These are phyloP conservation scores for Imleria badia DNA, from an alignment of 768 basidiomycete genomes.

Conservation along the genomic window DNA sequence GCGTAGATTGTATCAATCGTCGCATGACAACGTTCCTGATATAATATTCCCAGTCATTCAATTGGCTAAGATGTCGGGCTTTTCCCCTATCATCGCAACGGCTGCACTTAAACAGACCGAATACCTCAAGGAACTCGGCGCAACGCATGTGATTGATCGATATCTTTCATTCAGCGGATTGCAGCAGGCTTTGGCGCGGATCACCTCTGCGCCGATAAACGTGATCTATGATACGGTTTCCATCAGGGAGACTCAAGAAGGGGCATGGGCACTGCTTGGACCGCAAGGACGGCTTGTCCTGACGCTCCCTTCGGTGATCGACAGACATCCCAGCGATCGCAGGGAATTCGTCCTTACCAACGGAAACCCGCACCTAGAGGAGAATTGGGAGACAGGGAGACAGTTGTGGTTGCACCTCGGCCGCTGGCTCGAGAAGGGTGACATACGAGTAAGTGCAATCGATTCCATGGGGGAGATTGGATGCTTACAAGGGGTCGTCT, in stretches of 20 bases:
- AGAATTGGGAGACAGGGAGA: constrained; percentile 35
- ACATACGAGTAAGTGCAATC: constrained; percentile 28
- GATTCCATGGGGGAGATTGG: neutral
- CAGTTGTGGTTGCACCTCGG: constrained; percentile 30
- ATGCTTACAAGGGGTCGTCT: neutral
- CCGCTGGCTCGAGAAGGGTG: constrained; percentile 32
- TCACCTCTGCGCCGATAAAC: constrained; percentile 35
- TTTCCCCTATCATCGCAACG: constrained; percentile 35
- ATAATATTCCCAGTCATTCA: constrained; percentile 34
- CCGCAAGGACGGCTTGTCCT: constrained; percentile 38
- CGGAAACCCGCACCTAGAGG: constrained; percentile 33
- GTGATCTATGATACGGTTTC: constrained; percentile 42
- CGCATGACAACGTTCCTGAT: constrained; percentile 16
- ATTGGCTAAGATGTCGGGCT: constrained; percentile 41
- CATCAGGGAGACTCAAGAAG: constrained; percentile 38
- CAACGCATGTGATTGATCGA: constrained; percentile 37
- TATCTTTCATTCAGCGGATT: constrained; percentile 29
- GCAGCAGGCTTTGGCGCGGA: constrained; percentile 36
- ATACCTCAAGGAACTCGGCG: constrained; percentile 34
- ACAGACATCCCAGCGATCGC: constrained; percentile 24
- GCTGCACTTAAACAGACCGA: constrained; percentile 37
- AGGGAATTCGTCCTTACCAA: constrained; percentile 33
- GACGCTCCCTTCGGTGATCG: constrained; percentile 34
- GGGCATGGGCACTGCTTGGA: constrained; percentile 36
- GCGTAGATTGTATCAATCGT: constrained; percentile 14